Evolutionary conservation across 225 moss, liverwort and hornwort genomes (phyloP).

Genomic region (Anthoceros angustus): DNA sequence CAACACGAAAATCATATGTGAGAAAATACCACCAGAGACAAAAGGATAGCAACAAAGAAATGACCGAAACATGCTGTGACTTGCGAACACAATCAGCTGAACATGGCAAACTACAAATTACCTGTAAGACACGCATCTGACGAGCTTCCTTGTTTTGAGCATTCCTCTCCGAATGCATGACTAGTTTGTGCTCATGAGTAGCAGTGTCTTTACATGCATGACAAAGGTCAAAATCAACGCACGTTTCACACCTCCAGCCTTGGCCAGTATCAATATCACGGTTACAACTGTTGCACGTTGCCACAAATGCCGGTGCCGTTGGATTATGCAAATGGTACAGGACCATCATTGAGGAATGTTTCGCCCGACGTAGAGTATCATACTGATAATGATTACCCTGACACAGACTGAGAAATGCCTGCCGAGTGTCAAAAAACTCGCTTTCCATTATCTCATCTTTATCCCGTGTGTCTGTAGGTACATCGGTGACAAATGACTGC

Average conservation of each 20-base stretch:
- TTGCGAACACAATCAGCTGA: not conserved
- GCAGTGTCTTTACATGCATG: conserved; percentile 67
- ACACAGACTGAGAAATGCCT: conserved; percentile 91
- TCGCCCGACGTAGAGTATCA: conserved; percentile 86
- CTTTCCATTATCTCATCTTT: conserved; percentile 99
- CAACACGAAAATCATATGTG: not conserved
- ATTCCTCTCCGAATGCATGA: conserved; percentile 71
- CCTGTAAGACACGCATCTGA: conserved; percentile 93
- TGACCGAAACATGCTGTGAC: not conserved
- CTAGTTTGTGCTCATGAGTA: conserved; percentile 79
- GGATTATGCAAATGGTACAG: conserved; percentile 96
- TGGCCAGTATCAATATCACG: conserved; percentile 88
- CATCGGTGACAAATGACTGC: conserved; percentile 60
- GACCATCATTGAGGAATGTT: conserved; percentile 99
- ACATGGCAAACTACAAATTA: conserved; percentile 7
- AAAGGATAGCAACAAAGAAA: not conserved
- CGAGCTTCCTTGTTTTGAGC: conserved; percentile 96
- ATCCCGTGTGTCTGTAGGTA: conserved; percentile 70
- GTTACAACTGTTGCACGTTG: conserved; percentile 78
- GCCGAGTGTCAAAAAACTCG: conserved; percentile 97
- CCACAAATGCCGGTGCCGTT: conserved; percentile 95
- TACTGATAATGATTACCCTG: conserved; percentile 99
- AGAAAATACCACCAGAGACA: conserved; percentile 4
- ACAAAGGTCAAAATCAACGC: conserved; percentile 96
- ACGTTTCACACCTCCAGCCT: conserved; percentile 97